Evolutionary conservation across 352 stramenopile genomes (phyloP), one percentile per base, ranked within the genome.

Genomic region (Globisporangium orthogonon): DNA sequence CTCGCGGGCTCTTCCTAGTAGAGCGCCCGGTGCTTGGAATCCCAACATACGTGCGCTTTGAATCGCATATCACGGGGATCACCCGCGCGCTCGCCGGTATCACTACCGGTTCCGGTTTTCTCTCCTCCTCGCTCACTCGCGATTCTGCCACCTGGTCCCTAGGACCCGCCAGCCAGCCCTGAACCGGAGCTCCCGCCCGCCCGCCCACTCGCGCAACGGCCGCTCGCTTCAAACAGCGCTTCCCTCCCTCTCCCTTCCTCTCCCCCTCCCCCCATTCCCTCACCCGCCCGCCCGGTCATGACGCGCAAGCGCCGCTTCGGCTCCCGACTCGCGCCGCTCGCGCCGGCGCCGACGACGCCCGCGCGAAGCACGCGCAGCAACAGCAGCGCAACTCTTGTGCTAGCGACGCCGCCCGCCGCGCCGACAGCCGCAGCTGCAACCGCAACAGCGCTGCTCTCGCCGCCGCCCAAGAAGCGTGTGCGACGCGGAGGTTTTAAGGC

Each of bases 381-480:
- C 3, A 4, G 40, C 18, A 55, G 11, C 33, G 17, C 40, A 9
- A 31, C 30, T 9, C 28, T 35, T 4, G 11, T 37, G 28, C 52
- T 57, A 31, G 29, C n/a, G n/a, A 40, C 35, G 15, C 15, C 33
- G 28, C 17, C 14, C 31, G 45, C 31, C 4, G 31, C 4, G 23
- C 23, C n/a, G 23, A 23, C 23, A 23, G 23, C 23, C 23, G 23
- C 44, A 45, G 45, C 18, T 46, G 18, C n/a, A 59, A 6, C 11
- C 31, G 53, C 61, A 52, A 37, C 70, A 4, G 64, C 73, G 0
- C 69, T 73, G 44, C 62, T 83, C 13, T 83, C 74, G 15, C 74
- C 74, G 39, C 74, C 74, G 33, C 58, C 81, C 13, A 80, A 83
- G 60, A 83, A 83, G 47, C 70, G 71, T 52, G 60, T 80, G 44